Evolutionary conservation across 2,329 filamentous ascomycete species (phyloP), one percentile per base, ranked within the genome.

Genomic region (Furcasterigmium furcatum): DNA sequence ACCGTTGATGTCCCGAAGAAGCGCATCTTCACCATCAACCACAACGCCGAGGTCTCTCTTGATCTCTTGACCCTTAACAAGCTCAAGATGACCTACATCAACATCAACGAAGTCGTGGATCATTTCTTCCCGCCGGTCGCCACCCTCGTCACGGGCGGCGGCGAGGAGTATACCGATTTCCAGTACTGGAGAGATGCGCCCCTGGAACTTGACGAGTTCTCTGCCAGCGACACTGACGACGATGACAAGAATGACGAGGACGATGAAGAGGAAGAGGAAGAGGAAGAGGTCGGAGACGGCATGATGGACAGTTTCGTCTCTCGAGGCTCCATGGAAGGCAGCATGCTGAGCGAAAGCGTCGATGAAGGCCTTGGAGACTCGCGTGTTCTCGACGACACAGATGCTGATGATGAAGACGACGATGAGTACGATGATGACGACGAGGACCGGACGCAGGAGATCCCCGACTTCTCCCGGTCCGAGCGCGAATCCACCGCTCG

Each of bases 11-110:
- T 99, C 34, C 94, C 94, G 0, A 86, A 88, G 43, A 95, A 87
- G 20, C 82, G 94, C 44, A 99, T 99, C 56, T 99, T 99, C 66
- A 96, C 94, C 14, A 99, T 99, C 74, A 99, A 99, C 66, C 94
- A 89, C 44, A 95, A 97, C 60, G 91, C 92, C 1, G 94, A 99
- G 65, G 91, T 99, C 24, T 92, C 87, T 22, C 73, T 99, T 19
- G 92, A 97, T 62, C 73, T 99, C 38, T 73, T 97, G 36, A 92
- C 84, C 51, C 77, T 97, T 45, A 96, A 95, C 68, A 95, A 91
- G 64, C 88, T 97, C 63, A 96, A 94, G 70, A 92, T 95, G 58
- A 96, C 88, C 52, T 99, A 99, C 62, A 90, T 96, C 51, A 91
- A 89, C 58, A 99, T 99, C 84, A 86, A 89, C 49, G 95, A 99